These are phyloP conservation scores for Pythium plurisporium DNA, from an alignment of 352 stramenopile genomes.

Conservation along the genomic window DNA sequence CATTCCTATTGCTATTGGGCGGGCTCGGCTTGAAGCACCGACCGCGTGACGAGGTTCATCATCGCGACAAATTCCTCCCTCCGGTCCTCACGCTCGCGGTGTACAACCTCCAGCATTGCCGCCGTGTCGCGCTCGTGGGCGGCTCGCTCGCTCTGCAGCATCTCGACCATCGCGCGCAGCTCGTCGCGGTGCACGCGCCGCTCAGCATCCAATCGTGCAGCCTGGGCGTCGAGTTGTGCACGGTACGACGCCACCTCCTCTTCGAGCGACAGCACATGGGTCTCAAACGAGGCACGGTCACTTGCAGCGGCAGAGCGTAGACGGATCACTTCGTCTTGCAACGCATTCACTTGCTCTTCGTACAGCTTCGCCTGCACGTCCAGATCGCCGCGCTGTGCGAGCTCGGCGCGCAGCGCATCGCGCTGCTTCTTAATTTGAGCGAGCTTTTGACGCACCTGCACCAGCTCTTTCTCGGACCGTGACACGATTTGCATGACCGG, in stretches of 20 bases:
- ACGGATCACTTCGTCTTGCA: constrained; percentile 10
- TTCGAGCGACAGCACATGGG: not conserved
- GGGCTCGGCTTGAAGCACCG: constrained; percentile 3
- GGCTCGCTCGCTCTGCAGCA: constrained; percentile 10
- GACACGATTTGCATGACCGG: not conserved
- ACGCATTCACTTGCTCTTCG: constrained; percentile 2
- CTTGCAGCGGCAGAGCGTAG: not conserved
- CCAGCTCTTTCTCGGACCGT: not conserved
- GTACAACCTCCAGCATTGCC: constrained; percentile 2
- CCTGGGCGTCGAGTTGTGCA: not conserved
- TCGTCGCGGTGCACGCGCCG: constrained; percentile 7
- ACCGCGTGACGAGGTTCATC: constrained; percentile 15
- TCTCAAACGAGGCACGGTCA: constrained; percentile 1
- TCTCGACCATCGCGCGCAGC: constrained; percentile 6
- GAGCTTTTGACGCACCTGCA: not conserved
- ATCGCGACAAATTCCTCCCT: constrained; percentile 11
- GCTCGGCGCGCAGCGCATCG: not conserved
- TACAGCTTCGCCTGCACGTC: not conserved
- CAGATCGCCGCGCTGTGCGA: not conserved
- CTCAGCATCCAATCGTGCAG: not conserved
- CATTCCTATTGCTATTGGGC: too few relatives aligned
- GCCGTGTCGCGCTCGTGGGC: not conserved
- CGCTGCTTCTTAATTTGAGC: not conserved
- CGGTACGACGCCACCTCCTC: not conserved
- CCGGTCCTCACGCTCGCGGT: constrained; percentile 7